Conservation (phyloP, 768 basidiomycete species). For the Termitomyces sp. region DNA sequence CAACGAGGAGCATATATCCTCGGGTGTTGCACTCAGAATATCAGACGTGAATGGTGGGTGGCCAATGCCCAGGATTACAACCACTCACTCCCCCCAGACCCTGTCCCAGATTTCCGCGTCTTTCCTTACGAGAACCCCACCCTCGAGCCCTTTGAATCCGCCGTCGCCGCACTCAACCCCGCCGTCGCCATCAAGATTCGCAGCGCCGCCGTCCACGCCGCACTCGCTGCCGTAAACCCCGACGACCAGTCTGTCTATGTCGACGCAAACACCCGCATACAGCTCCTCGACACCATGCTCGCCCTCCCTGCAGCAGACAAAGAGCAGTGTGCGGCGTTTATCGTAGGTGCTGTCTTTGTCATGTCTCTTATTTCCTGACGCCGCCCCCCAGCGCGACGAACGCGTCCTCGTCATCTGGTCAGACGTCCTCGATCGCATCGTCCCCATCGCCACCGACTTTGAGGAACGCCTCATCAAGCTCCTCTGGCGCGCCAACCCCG, state of each 20-base stretch:
- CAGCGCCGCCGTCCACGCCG: constrained; percentile 75
- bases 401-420: constrained; percentile 84
- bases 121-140: constrained; percentile 77
- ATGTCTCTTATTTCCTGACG: too few relatives aligned
- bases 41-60: constrained; percentile 22
- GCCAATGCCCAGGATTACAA: too few relatives aligned
- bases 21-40: constrained; percentile 62
- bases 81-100: constrained; percentile 1
- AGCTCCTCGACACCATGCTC: constrained; percentile 75
- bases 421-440: constrained; percentile 72
- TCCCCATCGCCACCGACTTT: constrained; percentile 68
- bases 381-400: constrained; percentile 72
- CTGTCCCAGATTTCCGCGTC: constrained; percentile 56
- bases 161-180: constrained; percentile 69
- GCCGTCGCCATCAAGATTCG: constrained; percentile 81
- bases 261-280: constrained; percentile 81
- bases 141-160: constrained; percentile 71
- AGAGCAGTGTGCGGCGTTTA: constrained; percentile 85
- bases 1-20: constrained; percentile 66
- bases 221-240: constrained; percentile 51
- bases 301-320: constrained; percentile 76
- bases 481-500: constrained; percentile 59
- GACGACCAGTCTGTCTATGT: constrained; percentile 62
- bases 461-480: constrained; percentile 77
- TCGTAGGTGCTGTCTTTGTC: constrained; percentile 53